Evolutionary conservation across 257 asterid species (phyloP).

Genomic region (Anisodus acutangulus): DNA sequence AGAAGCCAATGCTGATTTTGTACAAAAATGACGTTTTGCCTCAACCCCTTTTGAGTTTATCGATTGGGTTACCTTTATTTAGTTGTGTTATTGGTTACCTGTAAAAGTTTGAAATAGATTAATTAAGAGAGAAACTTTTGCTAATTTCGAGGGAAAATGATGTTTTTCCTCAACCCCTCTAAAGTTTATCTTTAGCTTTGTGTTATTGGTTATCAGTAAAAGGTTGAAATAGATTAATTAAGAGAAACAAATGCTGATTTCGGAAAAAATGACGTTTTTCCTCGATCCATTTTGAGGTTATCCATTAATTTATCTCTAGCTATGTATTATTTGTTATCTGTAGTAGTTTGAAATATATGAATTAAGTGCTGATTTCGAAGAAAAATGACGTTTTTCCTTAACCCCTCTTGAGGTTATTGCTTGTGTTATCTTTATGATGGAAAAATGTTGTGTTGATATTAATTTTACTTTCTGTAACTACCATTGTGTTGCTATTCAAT

Average conservation of each 20-base stretch:
- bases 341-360: not conserved
- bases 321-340: not conserved
- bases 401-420: not conserved
- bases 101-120: no score
- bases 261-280: not conserved
- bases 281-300: not conserved
- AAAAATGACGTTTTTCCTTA: not conserved
- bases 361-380: not conserved
- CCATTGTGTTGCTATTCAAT: no score
- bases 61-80: no score
- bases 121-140: no score
- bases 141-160: no score
- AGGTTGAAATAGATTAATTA: not conserved
- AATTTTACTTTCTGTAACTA: no score
- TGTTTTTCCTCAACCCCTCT: no score
- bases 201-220: not conserved
- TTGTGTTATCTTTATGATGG: not conserved
- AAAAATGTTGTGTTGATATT: not conserved
- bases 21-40: no score
- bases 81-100: no score
- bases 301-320: not conserved
- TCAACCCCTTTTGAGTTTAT: no score
- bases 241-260: not conserved
- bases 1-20: no score
- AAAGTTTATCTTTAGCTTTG: not conserved